phyloP scores from a whole-genome alignment of 164 flowering plant species.

The Warburgia ugandensis region DNA sequence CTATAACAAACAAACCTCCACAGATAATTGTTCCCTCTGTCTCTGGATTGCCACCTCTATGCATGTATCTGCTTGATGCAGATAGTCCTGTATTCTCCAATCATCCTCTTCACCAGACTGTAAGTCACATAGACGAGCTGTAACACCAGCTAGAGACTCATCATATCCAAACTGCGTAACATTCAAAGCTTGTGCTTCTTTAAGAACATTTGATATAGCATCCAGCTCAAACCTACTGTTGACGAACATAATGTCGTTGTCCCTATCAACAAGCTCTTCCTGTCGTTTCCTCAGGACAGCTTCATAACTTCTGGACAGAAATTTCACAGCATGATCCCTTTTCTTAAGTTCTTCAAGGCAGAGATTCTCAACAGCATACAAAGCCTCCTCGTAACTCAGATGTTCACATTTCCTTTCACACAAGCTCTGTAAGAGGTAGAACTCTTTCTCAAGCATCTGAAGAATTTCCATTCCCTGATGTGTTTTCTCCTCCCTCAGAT shows the following conservation, averaged over 20 bases:
- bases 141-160: conserved; percentile 43
- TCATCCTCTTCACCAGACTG: conserved; percentile 76
- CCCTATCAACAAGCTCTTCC: conserved; percentile 59
- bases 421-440: conserved; percentile 53
- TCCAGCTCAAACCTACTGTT: conserved; percentile 67
- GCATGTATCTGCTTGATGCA: conserved; percentile 65
- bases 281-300: conserved; percentile 62
- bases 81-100: conserved; percentile 64
- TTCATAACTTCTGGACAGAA: conserved; percentile 48
- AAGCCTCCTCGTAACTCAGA: conserved; percentile 71
- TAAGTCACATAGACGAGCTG: conserved; percentile 63
- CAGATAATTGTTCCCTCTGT: conserved; percentile 70
- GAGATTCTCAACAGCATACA: conserved; percentile 69
- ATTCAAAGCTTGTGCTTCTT: conserved; percentile 68
- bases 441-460: conserved; percentile 83
- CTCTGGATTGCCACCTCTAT: conserved; percentile 72
- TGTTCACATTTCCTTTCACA: conserved; percentile 86
- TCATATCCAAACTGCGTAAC: conserved; percentile 60
- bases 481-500: conserved; percentile 53
- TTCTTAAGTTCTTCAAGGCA: conserved; percentile 79
- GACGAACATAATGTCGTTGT: conserved; percentile 30
- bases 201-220: conserved; percentile 59
- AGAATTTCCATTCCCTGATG: conserved; percentile 62
- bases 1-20: conserved; percentile 45
- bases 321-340: conserved; percentile 45